Percentiles rank a stretch among this genome's conserved stretches.
Evolutionary conservation across 1,139 yeast species (phyloP).

Genomic region (Nakaseomyces nivariensis): DNA sequence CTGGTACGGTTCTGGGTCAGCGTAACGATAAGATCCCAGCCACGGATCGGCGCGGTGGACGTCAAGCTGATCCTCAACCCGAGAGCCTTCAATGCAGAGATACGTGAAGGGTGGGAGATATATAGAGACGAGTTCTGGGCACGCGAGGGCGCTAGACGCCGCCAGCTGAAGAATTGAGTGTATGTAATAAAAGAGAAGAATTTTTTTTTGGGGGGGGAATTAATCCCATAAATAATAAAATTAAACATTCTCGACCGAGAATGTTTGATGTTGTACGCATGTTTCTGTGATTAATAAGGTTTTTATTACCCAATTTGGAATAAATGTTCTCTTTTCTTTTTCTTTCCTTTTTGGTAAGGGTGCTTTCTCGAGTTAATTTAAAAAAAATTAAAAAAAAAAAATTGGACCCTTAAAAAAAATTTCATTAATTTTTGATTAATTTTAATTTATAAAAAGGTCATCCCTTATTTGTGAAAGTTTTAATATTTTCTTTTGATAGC

Average conservation of each 20-base stretch:
- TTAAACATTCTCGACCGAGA: neutral
- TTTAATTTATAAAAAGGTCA: neutral
- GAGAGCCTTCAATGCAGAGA: constrained; percentile 69
- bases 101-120: constrained; percentile 91
- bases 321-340: neutral
- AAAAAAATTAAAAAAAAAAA: no score
- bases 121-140: constrained; percentile 92
- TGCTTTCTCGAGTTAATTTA: no score
- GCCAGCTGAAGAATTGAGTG: constrained; percentile 31
- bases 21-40: constrained; percentile 32
- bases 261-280: neutral
- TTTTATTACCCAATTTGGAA: neutral
- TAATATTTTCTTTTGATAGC: no score
- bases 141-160: constrained; percentile 65
- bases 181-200: neutral
- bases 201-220: no score
- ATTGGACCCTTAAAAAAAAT: neutral
- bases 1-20: constrained; percentile 28
- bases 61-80: constrained; percentile 69
- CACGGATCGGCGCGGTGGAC: constrained; percentile 40
- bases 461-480: neutral
- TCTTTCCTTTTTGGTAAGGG: no score
- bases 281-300: neutral
- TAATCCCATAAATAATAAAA: no score
- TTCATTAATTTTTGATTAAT: neutral